Base-by-base conservation (phyloP, 371 early-diverging fungal genomes). In the Mortierella sp. region DNA sequence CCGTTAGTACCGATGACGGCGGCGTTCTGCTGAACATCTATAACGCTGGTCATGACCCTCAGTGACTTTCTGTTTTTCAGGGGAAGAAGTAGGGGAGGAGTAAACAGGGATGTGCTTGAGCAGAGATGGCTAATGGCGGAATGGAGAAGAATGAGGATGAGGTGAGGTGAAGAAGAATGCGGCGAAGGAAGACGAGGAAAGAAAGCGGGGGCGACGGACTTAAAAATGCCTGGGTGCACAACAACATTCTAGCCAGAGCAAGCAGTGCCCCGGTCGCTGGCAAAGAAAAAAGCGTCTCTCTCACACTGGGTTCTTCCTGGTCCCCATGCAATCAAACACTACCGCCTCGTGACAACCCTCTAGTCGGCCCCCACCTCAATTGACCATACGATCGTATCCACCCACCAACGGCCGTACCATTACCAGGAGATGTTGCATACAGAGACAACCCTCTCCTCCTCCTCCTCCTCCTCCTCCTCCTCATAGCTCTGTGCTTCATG, bases 1-100 rank as follows among this genome's bases (percentile, higher is more conserved):
- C 30, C 50, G 67, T 50, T 62, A 48, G 44, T n/a, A n/a, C 47
- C n/a, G 25, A 57, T 45, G 62, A 62, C 16, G 29, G 19, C 6
- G 51, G 28, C 4, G 44, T 37, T n/a, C 25, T 7, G 23, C 60
- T 15, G 60, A 7, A 51, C 37, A 28, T 50, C 50, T 28, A 37
- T 16, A 21, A 21, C 16, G 21, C 21, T 51, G 28, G 21, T 25
- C 50, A 23, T 51, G 52, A 37, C 37, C 37, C 37, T 18, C 26
- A 21, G 50, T 62, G 15, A 37, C 16, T 62, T 23, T 23, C 29
- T 30, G 23, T 23, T 11, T 5, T 37, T 62, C 16, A 51, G 16
- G 14, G 18, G 46, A 9, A 48, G 15, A 0, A 37, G 6, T 29
- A 43, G 21, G 19, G 51, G 51, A 15, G 23, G n/a, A 62, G 19